Evolutionary conservation across 2,329 filamentous ascomycete genomes (phyloP), one percentile per base, ranked within the genome.

Genomic region (Trichoderma sp.): DNA sequence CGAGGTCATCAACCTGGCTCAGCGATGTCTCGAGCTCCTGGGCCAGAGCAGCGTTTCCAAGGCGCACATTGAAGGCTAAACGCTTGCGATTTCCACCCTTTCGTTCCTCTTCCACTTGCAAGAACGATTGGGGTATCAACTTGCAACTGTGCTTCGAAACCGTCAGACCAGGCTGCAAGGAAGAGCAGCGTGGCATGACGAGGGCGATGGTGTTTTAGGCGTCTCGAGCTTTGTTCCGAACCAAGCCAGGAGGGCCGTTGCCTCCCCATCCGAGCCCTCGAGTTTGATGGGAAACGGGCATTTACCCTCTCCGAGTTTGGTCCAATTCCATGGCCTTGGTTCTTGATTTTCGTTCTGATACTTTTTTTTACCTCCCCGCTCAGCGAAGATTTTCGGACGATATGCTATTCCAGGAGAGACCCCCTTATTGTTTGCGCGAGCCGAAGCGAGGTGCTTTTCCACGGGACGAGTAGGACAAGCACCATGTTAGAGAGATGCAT

Each of bases 1-100:
- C 65, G 94, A 98, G 76, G 93, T 97, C 51, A 91, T 97, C 69
- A 93, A 89, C 70, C 85, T 99, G 71, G 94, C 95, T 26, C 90
- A 94, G 73, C 87, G 93, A 71, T 98, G 93, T 75, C 83, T 97
- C 47, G 94, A 97, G 77, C 84, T 97, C 3, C 80, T 97, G 41
- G 91, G 90, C 58, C 90, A 92, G 76, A 85, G 83, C 72, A 88
- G 52, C 54, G 48, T 84, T 72, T 88, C 90, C 39, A 94, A 94
- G 78, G 85, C 89, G 55, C 88, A 96, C 69, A 92, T 95, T 69
- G 92, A 96, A 77, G 91, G 90, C 47, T 95, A 81, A 73, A 62
- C 9, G 34, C 12, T 12, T 6, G 9, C 24, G n/a, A 24, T 5
- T 9, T 9, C 7, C 7, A 2, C 28, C 19, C 17, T 44, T 55